A percentile compares a stretch with the other conserved stretches of the same genome.
Evolutionary conservation across 345 rosid genomes (phyloP).

Genomic region (Lenwebbia sp.): DNA sequence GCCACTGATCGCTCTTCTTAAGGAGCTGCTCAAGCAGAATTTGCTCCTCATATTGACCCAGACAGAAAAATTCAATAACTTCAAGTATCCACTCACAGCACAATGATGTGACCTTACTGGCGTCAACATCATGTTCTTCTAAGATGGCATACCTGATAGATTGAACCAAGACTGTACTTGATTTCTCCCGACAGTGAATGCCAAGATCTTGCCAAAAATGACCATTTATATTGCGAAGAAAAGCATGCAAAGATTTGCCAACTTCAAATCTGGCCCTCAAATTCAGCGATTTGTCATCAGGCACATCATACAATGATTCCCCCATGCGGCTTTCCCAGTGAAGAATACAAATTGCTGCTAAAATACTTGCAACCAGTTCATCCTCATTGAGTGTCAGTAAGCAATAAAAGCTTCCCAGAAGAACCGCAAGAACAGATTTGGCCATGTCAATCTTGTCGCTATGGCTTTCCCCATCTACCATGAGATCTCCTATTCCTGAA

Average conservation of each 20-base stretch:
- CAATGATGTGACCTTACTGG: conserved; percentile 30
- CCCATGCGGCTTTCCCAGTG: conserved; percentile 56
- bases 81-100: conserved; percentile 61
- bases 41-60: conserved; percentile 50
- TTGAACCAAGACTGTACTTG: conserved; percentile 39
- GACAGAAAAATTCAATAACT: conserved; percentile 46
- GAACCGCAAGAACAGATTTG: conserved; percentile 53
- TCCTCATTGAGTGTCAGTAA: conserved; percentile 45
- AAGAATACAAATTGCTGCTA: conserved; percentile 51
- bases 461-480: conserved; percentile 15
- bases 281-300: conserved; percentile 20
- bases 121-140: conserved; percentile 34
- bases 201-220: conserved; percentile 43
- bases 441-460: conserved; percentile 25
- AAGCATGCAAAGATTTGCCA: conserved; percentile 28
- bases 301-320: conserved; percentile 15
- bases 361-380: conserved; percentile 40
- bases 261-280: conserved; percentile 25
- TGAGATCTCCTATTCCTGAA: conserved; percentile 13
- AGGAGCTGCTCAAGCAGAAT: conserved; percentile 53
- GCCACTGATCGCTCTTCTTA: conserved; percentile 61
- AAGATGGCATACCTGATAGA: conserved; percentile 47
- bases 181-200: conserved; percentile 28
- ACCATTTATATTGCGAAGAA: conserved; percentile 30
- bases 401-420: conserved; percentile 53